These are phyloP conservation scores for Chondrus crispus DNA, from an alignment of 23 red algal genomes.

Conservation along the genomic window DNA sequence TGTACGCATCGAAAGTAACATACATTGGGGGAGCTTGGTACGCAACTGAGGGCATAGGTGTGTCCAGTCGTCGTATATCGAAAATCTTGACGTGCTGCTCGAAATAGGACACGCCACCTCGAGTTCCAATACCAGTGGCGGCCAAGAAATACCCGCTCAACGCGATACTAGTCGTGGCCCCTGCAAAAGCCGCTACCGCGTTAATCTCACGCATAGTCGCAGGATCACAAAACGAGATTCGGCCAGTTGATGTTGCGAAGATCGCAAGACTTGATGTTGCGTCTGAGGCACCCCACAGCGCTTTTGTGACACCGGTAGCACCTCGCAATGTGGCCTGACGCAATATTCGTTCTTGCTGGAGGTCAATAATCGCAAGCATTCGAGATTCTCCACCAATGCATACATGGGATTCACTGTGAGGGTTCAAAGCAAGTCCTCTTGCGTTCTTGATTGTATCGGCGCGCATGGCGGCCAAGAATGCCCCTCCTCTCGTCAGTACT, in stretches of 20 bases:
- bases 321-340: conserved; percentile 58
- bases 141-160: conserved; percentile 52
- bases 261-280: conserved; percentile 36
- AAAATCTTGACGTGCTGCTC: conserved; percentile 58
- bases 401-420: conserved; percentile 57
- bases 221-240: conserved; percentile 65
- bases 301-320: conserved; percentile 46
- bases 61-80: conserved; percentile 48
- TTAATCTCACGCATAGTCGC: conserved; percentile 64
- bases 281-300: conserved; percentile 13
- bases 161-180: conserved; percentile 39
- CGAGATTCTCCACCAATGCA: conserved; percentile 66
- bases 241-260: conserved; percentile 64
- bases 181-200: conserved; percentile 63
- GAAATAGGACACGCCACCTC: conserved; percentile 57
- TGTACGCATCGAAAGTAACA: conserved; percentile 40
- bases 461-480: conserved; percentile 6
- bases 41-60: conserved; percentile 32
- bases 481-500: conserved; percentile 45
- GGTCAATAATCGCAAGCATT: conserved; percentile 61
- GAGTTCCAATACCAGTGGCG: conserved; percentile 41
- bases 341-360: conserved; percentile 43
- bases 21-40: conserved; percentile 38
- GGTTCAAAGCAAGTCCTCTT: conserved; percentile 49
- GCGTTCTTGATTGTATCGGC: conserved; percentile 40